phyloP scores from a whole-genome alignment of 768 basidiomycete genomes.

The Leccinellum albellum region DNA sequence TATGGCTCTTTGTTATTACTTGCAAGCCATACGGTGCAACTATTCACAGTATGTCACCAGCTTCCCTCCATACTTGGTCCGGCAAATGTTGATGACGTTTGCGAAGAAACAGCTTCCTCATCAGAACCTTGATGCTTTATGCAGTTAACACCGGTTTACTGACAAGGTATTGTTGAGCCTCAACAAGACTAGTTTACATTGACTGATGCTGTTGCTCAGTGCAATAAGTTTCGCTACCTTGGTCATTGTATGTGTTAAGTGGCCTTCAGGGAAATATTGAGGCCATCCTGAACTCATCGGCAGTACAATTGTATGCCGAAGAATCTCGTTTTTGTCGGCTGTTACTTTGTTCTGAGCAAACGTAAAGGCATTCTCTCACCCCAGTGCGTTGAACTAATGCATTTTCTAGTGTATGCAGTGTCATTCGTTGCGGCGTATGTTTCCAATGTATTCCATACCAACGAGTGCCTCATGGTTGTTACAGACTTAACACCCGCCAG shows the following conservation, averaged over 20 bases:
- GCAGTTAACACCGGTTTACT: conserved; percentile 62
- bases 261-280: not conserved
- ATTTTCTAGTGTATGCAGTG: conserved; percentile 49
- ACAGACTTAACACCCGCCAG: conserved; percentile 59
- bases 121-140: conserved; percentile 52
- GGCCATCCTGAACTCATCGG: not conserved
- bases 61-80: not conserved
- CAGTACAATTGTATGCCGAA: conserved; percentile 54
- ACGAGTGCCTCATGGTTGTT: conserved; percentile 9
- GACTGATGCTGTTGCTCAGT: conserved; percentile 12
- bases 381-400: not conserved
- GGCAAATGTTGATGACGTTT: conserved; percentile 5
- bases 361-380: conserved; percentile 37
- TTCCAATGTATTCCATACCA: not conserved
- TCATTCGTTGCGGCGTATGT: conserved; percentile 64
- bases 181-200: not conserved
- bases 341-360: conserved; percentile 66
- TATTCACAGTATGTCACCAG: conserved; percentile 36
- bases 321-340: conserved; percentile 57
- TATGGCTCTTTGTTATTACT: conserved; percentile 48
- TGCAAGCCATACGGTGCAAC: conserved; percentile 51
- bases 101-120: conserved; percentile 49
- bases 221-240: conserved; percentile 44
- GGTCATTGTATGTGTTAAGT: conserved; percentile 43
- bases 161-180: conserved; percentile 43